Conservation (phyloP, 73 alveolate genomes). For the Paramecium sonneborni region DNA sequence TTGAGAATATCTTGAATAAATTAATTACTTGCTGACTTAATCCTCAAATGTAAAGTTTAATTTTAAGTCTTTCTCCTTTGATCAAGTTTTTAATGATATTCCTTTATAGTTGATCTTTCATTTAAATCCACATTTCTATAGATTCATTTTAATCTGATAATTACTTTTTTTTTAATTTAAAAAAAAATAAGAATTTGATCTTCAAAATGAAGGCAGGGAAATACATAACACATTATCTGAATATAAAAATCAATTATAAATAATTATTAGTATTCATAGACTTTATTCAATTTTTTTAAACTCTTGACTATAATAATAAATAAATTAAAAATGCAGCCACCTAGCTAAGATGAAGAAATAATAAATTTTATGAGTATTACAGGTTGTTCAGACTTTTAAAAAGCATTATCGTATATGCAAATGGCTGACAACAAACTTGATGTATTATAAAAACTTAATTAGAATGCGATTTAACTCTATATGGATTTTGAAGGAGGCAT, state of each 20-base stretch:
- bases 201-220: no score
- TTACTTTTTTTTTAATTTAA: no score
- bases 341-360: not conserved
- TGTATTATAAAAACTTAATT: not conserved
- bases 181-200: no score
- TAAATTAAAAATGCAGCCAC: not conserved
- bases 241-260: not conserved
- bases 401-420: not conserved
- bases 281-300: not conserved
- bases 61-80: no score
- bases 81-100: no score
- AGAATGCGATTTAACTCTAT: not conserved
- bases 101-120: no score
- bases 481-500: not conserved
- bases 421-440: constrained; percentile 37
- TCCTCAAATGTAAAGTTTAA: no score
- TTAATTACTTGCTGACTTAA: no score
- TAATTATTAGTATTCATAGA: not conserved
- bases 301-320: not conserved
- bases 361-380: not conserved
- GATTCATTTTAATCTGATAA: no score
- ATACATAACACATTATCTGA: no score
- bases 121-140: no score
- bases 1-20: no score
- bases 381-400: not conserved